phyloP scores from a whole-genome alignment of 2,329 filamentous ascomycete genomes.

The Colletotrichum nymphaeae region DNA sequence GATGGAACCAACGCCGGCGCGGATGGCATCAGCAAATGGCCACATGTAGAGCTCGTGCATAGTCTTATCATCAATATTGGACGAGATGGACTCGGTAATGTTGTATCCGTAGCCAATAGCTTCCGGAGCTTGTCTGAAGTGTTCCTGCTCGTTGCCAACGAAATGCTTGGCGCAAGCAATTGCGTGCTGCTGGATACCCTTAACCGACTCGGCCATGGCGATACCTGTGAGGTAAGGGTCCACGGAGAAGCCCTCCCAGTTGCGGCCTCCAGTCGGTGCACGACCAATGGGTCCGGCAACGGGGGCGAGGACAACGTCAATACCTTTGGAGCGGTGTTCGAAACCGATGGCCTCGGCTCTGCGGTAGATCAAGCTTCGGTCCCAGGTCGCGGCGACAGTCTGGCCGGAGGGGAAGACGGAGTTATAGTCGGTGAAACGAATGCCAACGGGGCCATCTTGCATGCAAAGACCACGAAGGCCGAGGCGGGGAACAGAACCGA shows the following conservation, averaged over 20 bases:
- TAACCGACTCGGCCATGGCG: slow-evolving; percentile 77
- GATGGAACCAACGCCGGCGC: slow-evolving; percentile 71
- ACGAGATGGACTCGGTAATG: slow-evolving; percentile 69
- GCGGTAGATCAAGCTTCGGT: slow-evolving; percentile 72
- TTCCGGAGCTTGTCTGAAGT: slow-evolving; percentile 74
- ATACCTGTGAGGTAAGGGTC: slow-evolving; percentile 82
- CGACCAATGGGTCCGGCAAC: slow-evolving; percentile 60
- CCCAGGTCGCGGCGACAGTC: slow-evolving; percentile 86
- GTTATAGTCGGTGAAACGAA: slow-evolving; percentile 81
- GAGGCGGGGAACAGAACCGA: slow-evolving; percentile 75
- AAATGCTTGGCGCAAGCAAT: slow-evolving; percentile 87
- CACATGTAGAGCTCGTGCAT: slow-evolving; percentile 82
- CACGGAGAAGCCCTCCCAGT: slow-evolving; percentile 77
- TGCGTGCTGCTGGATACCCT: slow-evolving; percentile 85
- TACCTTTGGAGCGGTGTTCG: slow-evolving; percentile 81
- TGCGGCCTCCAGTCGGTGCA: slow-evolving; percentile 58
- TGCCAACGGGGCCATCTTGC: slow-evolving; percentile 86
- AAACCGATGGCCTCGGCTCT: slow-evolving; percentile 60
- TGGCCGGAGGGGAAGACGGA: slow-evolving; percentile 85
- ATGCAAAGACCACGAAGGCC: slow-evolving; percentile 82
- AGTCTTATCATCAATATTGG: slow-evolving; percentile 78
- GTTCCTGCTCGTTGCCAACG: slow-evolving; percentile 82
- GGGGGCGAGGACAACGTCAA: slow-evolving; percentile 75
- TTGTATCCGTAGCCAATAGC: slow-evolving; percentile 66
- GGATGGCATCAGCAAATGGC: slow-evolving; percentile 81